Conservation (phyloP, 805 yeast species). For the Teunomyces atbi region DNA sequence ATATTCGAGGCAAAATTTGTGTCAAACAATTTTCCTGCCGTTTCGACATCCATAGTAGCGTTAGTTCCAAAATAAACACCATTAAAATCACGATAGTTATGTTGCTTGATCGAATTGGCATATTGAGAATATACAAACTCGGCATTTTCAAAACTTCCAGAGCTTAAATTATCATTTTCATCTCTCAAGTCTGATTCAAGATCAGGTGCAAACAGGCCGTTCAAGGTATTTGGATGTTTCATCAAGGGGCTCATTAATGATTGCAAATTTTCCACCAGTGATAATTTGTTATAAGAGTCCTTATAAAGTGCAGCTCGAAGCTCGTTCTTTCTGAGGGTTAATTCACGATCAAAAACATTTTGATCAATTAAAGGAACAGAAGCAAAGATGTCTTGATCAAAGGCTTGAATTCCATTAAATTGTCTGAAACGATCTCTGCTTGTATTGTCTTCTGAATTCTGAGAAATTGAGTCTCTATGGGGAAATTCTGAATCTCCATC, state of each 20-base stretch:
- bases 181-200: not conserved
- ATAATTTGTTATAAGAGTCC: constrained; percentile 9
- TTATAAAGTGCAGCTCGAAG: constrained; percentile 11
- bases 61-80: not conserved
- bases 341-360: constrained; percentile 10
- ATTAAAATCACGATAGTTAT: not conserved
- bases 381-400: constrained; percentile 11
- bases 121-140: constrained; percentile 4
- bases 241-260: not conserved
- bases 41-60: not conserved
- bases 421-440: not conserved
- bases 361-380: constrained; percentile 10
- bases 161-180: constrained; percentile 5
- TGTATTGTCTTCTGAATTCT: constrained; percentile 2
- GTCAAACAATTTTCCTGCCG: not conserved
- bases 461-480: not conserved
- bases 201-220: not conserved
- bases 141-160: constrained; percentile 7
- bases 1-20: not conserved
- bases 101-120: constrained; percentile 1
- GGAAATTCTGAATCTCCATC: not conserved
- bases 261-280: constrained; percentile 5
- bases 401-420: not conserved
- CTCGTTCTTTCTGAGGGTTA: constrained; percentile 11
- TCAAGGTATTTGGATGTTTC: not conserved